These are phyloP conservation scores for Nymphaea thermarum DNA, from an alignment of 164 flowering plant genomes.

Conservation along the genomic window DNA sequence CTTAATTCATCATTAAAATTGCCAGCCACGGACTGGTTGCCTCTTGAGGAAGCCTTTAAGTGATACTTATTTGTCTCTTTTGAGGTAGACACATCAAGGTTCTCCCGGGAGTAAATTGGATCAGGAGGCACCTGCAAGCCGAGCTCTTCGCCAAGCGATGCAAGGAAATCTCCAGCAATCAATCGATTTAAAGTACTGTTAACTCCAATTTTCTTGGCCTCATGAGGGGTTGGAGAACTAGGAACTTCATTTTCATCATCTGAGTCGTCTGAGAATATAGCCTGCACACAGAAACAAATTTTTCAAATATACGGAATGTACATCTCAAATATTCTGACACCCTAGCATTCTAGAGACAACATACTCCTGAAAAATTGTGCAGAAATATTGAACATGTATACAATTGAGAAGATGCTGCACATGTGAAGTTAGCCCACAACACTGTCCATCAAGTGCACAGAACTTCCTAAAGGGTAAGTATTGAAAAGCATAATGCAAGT, in stretches of 20 bases:
- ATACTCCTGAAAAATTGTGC: no score
- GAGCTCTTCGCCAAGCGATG: conserved; percentile 85
- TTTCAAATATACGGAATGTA: no score
- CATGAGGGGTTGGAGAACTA: conserved; percentile 21
- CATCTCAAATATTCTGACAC: no score
- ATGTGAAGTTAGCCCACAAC: neutral
- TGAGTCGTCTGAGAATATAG: conserved; percentile 97
- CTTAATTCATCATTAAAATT: neutral
- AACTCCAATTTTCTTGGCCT: conserved; percentile 58
- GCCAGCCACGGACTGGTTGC: conserved; percentile 7
- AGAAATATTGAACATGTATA: neutral
- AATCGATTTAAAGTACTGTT: conserved; percentile 65
- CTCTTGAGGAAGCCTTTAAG: conserved; percentile 9
- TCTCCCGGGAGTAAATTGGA: conserved; percentile 17
- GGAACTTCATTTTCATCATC: conserved; percentile 54
- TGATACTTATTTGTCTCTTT: conserved; percentile 14
- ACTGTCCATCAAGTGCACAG: no score
- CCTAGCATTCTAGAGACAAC: no score
- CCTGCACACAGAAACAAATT: conserved; percentile 30
- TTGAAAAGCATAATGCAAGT: no score
- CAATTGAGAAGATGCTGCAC: neutral
- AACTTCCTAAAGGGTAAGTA: no score
- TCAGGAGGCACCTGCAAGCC: conserved; percentile 91
- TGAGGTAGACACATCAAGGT: conserved; percentile 11
- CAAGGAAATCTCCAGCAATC: conserved; percentile 95